Base-by-base conservation (phyloP, 1,284 basidiomycete genomes). In the Ustilago sp. region DNA sequence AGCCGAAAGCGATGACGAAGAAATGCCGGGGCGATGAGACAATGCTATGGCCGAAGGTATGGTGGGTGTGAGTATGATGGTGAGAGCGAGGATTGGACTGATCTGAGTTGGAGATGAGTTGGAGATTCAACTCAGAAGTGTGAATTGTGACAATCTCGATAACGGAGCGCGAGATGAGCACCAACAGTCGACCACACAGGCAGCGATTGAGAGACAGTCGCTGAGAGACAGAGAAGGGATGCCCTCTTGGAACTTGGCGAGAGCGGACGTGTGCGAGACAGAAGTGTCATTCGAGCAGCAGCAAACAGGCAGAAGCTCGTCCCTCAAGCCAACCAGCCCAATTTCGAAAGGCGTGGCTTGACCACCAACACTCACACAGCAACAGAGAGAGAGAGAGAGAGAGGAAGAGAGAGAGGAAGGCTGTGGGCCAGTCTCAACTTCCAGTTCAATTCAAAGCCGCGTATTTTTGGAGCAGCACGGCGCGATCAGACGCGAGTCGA, bases 111-210 rank as follows among this genome's bases (percentile, higher is more conserved):
- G 51, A 53, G 28, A 13, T 17, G 39, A 57, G 55, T 43, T 39
- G 55, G 55, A 39, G 31, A 50, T 50, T 50, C 48, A 50, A 55
- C 19, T 23, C 19, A 23, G 52, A 19, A 31, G 45, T 48, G 56
- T 34, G 13, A 34, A 43, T 57, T 38, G 55, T 34, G 55, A 57
- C 62, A 63, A 63, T 63, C 62, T 63, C 62, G 62, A 63, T 58
- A 63, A 55, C 34, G 34, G 8, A 41, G 45, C 56, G 56, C 45
- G 45, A 58, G 56, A 35, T 58, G 55, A 58, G 56, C 45, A 51
- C 31, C 61, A 55, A 41, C 34, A 31, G 17, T 35, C 43, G 35
- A 41, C 38, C 19, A 32, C 13, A 34, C 13, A 53, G 32, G 34
- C 31, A 53, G 51, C 51, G 17, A 35, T 31, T 48, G 41, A n/a